Base-by-base conservation (phyloP, 306 rosid genomes). In the apple (Malus domestica) region DNA sequence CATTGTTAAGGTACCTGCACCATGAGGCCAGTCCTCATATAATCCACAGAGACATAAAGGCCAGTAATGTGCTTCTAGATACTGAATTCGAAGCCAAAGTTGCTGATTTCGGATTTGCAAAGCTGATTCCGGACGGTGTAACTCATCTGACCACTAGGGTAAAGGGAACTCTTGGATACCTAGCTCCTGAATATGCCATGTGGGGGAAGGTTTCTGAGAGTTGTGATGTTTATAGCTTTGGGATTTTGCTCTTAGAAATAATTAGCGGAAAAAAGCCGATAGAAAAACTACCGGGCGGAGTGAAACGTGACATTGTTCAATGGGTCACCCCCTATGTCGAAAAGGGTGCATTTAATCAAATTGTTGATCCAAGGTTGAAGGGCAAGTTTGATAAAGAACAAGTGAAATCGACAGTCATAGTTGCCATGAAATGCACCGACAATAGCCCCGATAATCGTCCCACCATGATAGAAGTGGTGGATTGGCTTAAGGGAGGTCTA, bases 141-240 rank as follows among this genome's bases (percentile, higher is more conserved):
- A 89, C 85, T 69, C 98, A 92, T 83, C 72, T 94, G 0, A 95
- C 96, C 0, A 95, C 97, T 22, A 89, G 92, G 38, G 98, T 92
- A 19, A 95, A 92, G 73, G 98, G 95, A 22, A 95, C 98, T 1
- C 90, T 90, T 10, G 98, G 98, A 18, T 94, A 94, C 71, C 84
- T 94, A 30, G 98, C 98, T 8, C 98, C 97, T 2, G 98, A 94
- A 66, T 94, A 94, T 15, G 98, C 98, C 14, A 92, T 94, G 97
- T 94, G 96, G 98, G 93, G 97, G 0, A 90, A 94, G 51, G 98
- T 94, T 58, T 88, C 96, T 0, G 96, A 85, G 76, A 84, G 95
- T 4, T 91, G 97, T 23, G 98, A 94, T 64, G 97, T 94, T 11
- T 94, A 89, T 42, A 92, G 97, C 81, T 94, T 90, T 77, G 98